Evolutionary conservation across 257 asterid species (phyloP).

Genomic region (Craterostigma plantagineum): DNA sequence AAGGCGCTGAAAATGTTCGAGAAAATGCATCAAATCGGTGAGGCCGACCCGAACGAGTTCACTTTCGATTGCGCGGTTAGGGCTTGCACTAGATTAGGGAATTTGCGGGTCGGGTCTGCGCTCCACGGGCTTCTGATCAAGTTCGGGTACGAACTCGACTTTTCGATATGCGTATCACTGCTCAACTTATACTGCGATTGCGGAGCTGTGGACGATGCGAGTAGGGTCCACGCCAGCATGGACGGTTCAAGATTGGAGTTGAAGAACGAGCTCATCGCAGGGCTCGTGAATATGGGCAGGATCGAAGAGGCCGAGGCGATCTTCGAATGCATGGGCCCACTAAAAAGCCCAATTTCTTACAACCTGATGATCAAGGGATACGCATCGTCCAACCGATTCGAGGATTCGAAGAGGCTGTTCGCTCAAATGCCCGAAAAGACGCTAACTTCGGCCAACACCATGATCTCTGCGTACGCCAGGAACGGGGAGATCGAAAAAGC

Average conservation of each 20-base stretch:
- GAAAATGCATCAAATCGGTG: conserved; percentile 29
- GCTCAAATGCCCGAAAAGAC: conserved; percentile 24
- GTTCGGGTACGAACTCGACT: conserved; percentile 39
- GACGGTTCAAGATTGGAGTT: conserved; percentile 14
- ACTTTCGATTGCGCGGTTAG: conserved; percentile 53
- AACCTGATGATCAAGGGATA: conserved; percentile 67
- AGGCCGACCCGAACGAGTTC: conserved; percentile 58
- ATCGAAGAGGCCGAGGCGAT: conserved; percentile 39
- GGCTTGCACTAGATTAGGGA: conserved; percentile 39
- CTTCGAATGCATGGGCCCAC: conserved; percentile 26
- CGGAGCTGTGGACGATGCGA: conserved; percentile 38
- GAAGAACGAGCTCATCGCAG: conserved; percentile 35
- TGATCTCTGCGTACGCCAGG: conserved; percentile 46
- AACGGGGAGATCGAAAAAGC: conserved; percentile 39
- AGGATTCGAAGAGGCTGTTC: conserved; percentile 35
- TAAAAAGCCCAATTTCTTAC: conserved; percentile 29
- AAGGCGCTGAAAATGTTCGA: conserved; percentile 46
- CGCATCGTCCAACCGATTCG: conserved; percentile 32
- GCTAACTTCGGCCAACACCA: conserved; percentile 39
- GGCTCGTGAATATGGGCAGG: conserved; percentile 27
- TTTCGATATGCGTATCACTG: conserved; percentile 32
- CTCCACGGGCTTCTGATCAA: conserved; percentile 46
- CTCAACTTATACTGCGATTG: conserved; percentile 32
- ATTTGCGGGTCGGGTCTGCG: conserved; percentile 23
- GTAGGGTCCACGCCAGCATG: conserved; percentile 16